phyloP scores from a whole-genome alignment of 2,329 filamentous ascomycete genomes.

The Alternaria viburni region DNA sequence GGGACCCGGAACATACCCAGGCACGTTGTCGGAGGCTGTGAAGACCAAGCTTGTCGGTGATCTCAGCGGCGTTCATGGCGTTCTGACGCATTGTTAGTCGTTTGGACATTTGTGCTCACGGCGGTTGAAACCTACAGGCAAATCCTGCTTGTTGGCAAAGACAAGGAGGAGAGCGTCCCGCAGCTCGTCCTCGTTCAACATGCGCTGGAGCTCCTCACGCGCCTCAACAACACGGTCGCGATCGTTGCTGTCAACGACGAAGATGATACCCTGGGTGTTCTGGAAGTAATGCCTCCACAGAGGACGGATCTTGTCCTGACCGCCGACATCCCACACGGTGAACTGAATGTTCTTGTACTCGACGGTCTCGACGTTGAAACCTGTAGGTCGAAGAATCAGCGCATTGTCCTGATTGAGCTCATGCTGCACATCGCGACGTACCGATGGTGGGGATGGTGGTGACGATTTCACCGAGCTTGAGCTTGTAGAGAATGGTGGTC shows the following conservation, averaged over 20 bases:
- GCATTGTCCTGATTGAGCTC: conserved; percentile 5
- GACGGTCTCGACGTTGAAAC: conserved; percentile 98
- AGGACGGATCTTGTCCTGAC: conserved; percentile 97
- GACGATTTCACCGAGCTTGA: conserved; percentile 97
- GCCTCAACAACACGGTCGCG: conserved; percentile 91
- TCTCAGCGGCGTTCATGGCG: conserved; percentile 99
- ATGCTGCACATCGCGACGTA: conserved; percentile 40
- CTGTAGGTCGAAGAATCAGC: conserved; percentile 43
- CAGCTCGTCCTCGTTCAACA: conserved; percentile 98
- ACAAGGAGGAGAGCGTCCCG: conserved; percentile 92
- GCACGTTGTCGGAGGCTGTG: conserved; percentile 98
- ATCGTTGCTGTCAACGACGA: conserved; percentile 97
- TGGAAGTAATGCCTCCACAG: conserved; percentile 98
- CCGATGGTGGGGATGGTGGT: conserved; percentile 97
- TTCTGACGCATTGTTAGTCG: conserved; percentile 65
- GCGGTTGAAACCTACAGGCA: conserved; percentile 66
- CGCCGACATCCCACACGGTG: conserved; percentile 98
- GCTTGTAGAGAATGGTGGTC: conserved; percentile 96
- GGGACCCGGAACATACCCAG: conserved; percentile 75
- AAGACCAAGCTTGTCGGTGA: conserved; percentile 99
- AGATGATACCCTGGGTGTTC: conserved; percentile 96
- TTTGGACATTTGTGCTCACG: not conserved
- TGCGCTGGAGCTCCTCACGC: conserved; percentile 89
- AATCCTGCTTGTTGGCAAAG: conserved; percentile 99
- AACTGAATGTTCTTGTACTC: conserved; percentile 99